These are phyloP conservation scores for Phytophthora quininea DNA, from an alignment of 352 stramenopile species.

Conservation along the genomic window DNA sequence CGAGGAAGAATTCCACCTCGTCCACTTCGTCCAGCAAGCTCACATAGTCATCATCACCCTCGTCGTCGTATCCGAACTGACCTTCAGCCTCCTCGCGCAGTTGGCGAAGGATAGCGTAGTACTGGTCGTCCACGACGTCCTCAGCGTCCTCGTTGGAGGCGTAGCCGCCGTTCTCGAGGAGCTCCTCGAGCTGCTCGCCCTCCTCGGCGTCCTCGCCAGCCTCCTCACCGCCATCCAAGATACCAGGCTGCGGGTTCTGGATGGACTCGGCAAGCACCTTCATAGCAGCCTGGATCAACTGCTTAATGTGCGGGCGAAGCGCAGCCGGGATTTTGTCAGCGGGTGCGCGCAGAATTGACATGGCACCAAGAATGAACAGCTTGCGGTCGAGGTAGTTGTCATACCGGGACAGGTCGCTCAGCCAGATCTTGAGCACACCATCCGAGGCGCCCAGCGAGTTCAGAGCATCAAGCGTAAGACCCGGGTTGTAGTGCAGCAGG, in stretches of 20 bases:
- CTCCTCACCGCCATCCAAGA: constrained; percentile 69
- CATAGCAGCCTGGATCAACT: constrained; percentile 84
- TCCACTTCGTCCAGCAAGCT: constrained; percentile 93
- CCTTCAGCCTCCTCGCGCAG: constrained; percentile 88
- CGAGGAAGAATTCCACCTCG: constrained; percentile 91
- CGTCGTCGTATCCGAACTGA: constrained; percentile 77
- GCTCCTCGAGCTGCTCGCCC: constrained; percentile 76
- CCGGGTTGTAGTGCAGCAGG: constrained; percentile 94
- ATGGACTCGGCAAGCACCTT: constrained; percentile 86
- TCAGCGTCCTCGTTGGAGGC: constrained; percentile 89
- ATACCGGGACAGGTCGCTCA: constrained; percentile 85
- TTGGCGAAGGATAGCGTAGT: constrained; percentile 94
- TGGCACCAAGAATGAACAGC: constrained; percentile 92
- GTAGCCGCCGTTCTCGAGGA: constrained; percentile 93
- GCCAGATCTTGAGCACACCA: constrained; percentile 92
- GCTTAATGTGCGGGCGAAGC: constrained; percentile 87
- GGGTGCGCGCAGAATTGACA: constrained; percentile 91
- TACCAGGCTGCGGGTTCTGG: constrained; percentile 59
- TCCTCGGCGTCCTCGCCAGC: constrained; percentile 57
- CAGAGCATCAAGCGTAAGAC: constrained; percentile 87
- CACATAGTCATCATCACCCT: constrained; percentile 94
- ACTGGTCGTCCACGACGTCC: constrained; percentile 94
- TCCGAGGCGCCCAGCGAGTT: constrained; percentile 89
- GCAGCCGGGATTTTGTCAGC: constrained; percentile 81
- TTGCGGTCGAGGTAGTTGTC: constrained; percentile 91